Percentiles rank a stretch among this genome's conserved stretches.
phyloP scores from a whole-genome alignment of 1,284 basidiomycete genomes.

The Ustilago tritici region DNA sequence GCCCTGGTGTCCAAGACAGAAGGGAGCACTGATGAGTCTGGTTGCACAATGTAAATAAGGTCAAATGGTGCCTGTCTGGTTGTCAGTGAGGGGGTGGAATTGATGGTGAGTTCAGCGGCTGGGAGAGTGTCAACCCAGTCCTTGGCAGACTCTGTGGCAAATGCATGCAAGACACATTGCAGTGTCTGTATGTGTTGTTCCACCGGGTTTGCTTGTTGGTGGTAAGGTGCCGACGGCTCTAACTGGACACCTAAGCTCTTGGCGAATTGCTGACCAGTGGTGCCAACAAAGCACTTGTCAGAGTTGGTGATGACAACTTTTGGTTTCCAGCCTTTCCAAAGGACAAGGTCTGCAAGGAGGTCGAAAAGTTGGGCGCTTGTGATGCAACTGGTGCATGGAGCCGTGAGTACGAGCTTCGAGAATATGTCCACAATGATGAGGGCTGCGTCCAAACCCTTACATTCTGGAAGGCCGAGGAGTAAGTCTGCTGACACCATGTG shows the following conservation, averaged over 20 bases:
- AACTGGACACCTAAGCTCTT: background rate
- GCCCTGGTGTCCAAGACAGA: background rate
- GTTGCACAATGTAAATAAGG: background rate
- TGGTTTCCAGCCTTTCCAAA: background rate
- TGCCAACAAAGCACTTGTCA: background rate
- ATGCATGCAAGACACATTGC: background rate
- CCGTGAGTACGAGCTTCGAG: background rate
- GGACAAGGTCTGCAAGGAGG: background rate
- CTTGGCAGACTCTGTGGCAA: background rate
- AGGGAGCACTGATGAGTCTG: background rate
- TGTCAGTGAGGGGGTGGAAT: background rate
- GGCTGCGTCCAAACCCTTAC: too few relatives aligned
- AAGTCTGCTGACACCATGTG: too few relatives aligned
- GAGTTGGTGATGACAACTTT: background rate
- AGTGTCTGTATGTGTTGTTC: constrained; percentile 3
- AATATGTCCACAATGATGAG: background rate
- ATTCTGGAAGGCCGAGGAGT: too few relatives aligned
- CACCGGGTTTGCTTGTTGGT: constrained; percentile 8
- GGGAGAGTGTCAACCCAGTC: too few relatives aligned
- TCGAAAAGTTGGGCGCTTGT: background rate
- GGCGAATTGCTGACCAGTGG: background rate
- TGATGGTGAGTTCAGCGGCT: too few relatives aligned
- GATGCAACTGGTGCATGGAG: background rate
- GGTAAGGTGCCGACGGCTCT: background rate
- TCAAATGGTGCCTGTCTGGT: background rate